Conservation (phyloP, 805 yeast species). For the Saturnispora ahearnii region DNA sequence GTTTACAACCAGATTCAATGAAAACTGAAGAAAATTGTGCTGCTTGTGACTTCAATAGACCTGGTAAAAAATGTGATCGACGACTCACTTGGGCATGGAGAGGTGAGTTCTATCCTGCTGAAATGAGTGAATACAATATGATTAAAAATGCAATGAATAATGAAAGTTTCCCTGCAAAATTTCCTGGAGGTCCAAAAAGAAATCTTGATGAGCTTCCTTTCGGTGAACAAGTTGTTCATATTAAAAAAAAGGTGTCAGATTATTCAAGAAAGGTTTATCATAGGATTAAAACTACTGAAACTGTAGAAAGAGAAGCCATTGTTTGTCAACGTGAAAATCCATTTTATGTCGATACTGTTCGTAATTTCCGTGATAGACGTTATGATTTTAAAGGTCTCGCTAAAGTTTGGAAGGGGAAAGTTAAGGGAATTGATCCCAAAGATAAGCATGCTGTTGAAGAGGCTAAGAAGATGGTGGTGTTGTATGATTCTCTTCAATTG, state of each 20-base stretch:
- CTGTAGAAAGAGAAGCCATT: constrained; percentile 82
- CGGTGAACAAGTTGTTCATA: constrained; percentile 63
- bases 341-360: constrained; percentile 88
- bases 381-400: constrained; percentile 92
- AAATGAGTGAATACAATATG: constrained; percentile 85
- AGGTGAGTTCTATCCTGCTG: constrained; percentile 90
- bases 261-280: constrained; percentile 83
- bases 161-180: constrained; percentile 63
- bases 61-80: constrained; percentile 90
- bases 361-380: constrained; percentile 90
- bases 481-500: constrained; percentile 89
- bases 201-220: constrained; percentile 70
- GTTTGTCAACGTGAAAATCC: constrained; percentile 98
- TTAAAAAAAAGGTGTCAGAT: constrained; percentile 72
- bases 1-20: constrained; percentile 97
- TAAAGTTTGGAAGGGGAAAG: constrained; percentile 87
- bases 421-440: constrained; percentile 39
- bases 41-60: constrained; percentile 92
- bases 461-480: constrained; percentile 86
- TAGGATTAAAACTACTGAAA: constrained; percentile 70
- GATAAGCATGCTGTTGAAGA: constrained; percentile 70
- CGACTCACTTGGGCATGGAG: constrained; percentile 96
- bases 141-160: constrained; percentile 72
- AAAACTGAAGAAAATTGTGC: constrained; percentile 93
- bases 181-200: constrained; percentile 47